Percentiles rank a stretch among this genome's conserved stretches.
These are phyloP conservation scores for Leccinum solheimii DNA, from an alignment of 1,284 basidiomycete species.

Conservation along the genomic window DNA sequence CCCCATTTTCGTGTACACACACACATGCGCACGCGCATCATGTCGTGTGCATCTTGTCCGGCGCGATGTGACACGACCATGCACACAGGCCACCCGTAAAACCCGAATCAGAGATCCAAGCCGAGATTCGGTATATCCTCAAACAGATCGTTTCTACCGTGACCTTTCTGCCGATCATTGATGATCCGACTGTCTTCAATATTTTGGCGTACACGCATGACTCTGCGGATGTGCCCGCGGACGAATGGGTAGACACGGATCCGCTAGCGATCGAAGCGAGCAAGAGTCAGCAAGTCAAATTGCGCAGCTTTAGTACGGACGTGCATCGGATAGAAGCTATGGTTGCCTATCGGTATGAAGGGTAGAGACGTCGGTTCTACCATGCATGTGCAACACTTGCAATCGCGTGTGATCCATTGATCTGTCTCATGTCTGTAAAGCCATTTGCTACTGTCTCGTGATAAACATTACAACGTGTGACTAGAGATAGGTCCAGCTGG, in stretches of 20 bases:
- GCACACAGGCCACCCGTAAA: constrained; percentile 51
- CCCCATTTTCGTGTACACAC: background rate
- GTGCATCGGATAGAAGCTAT: constrained; percentile 88
- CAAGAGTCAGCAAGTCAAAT: constrained; percentile 94
- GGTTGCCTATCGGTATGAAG: constrained; percentile 82
- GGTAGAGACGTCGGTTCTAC: constrained; percentile 27
- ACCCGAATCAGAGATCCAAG: constrained; percentile 91
- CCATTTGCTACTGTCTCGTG: background rate
- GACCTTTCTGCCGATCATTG: constrained; percentile 93
- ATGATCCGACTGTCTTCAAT: constrained; percentile 94
- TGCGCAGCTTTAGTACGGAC: constrained; percentile 89
- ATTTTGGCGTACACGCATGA: constrained; percentile 93
- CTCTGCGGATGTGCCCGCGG: constrained; percentile 83
- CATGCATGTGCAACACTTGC: background rate
- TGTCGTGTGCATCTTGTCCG: background rate
- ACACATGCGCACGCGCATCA: background rate
- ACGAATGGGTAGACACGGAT: constrained; percentile 94
- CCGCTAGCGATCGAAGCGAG: constrained; percentile 93
- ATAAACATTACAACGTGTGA: constrained; percentile 6
- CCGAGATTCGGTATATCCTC: constrained; percentile 96
- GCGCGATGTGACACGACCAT: constrained; percentile 3
- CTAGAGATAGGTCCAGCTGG: constrained; percentile 5
- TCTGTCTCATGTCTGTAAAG: background rate
- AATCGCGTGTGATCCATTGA: background rate
- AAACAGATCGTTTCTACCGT: constrained; percentile 98